Percentiles rank a stretch among this genome's conserved stretches.
phyloP scores from a whole-genome alignment of 2,329 filamentous ascomycete species.

The Fusarium albosuccineum region DNA sequence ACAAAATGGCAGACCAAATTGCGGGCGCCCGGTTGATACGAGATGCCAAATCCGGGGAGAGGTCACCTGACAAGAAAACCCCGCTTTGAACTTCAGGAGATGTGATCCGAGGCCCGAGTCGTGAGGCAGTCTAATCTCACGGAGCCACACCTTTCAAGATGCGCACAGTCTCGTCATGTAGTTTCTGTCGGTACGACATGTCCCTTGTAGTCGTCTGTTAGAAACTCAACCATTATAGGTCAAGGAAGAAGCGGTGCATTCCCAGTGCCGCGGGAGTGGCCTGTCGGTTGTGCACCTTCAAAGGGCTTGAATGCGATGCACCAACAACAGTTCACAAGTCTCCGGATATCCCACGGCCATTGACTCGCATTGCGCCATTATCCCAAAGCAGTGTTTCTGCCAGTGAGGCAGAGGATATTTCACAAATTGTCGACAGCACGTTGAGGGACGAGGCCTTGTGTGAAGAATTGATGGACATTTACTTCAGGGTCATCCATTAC shows the following conservation, averaged over 20 bases:
- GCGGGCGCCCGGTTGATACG: background rate
- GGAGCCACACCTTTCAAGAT: slow-evolving; percentile 4
- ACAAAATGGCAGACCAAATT: background rate
- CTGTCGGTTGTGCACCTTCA: background rate
- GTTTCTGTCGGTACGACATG: slow-evolving; percentile 6
- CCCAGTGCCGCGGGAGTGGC: background rate
- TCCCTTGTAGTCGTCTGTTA: background rate
- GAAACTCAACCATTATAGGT: background rate
- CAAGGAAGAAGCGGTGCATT: slow-evolving; percentile 8
- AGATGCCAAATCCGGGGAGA: background rate
- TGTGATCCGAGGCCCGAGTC: background rate
- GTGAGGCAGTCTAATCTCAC: background rate
- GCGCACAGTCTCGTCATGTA: slow-evolving; percentile 10
- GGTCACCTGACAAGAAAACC: slow-evolving; percentile 3
- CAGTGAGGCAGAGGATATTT: background rate
- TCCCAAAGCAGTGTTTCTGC: background rate
- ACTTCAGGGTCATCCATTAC: slow-evolving; percentile 1
- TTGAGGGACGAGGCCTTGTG: background rate
- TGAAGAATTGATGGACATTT: background rate
- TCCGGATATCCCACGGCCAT: background rate
- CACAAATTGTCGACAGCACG: background rate
- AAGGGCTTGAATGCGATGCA: background rate
- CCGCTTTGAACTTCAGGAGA: background rate
- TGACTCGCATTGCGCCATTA: background rate
- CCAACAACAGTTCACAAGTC: background rate